These are phyloP conservation scores for Aspergillus sp. DNA, from an alignment of 2,329 filamentous ascomycete genomes.

Conservation along the genomic window DNA sequence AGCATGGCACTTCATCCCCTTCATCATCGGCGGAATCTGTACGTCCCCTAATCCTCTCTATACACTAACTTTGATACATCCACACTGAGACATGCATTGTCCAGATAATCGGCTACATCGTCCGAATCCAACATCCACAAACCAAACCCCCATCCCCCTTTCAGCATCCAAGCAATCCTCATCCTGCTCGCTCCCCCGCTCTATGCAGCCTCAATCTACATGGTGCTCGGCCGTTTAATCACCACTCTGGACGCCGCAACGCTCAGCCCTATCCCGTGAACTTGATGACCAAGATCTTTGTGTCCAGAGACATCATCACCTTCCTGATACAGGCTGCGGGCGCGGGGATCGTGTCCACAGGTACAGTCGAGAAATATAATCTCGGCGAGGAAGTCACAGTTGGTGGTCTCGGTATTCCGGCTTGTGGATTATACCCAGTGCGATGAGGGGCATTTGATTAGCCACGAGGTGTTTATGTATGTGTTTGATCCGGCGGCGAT, in stretches of 20 bases:
- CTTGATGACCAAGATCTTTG: conserved; percentile 26
- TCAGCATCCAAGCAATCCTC: conserved; percentile 35
- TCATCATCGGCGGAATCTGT: neutral
- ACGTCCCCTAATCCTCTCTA: too few relatives aligned
- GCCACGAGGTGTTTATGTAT: too few relatives aligned
- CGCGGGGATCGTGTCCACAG: neutral
- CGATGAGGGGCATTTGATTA: too few relatives aligned
- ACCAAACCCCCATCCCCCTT: conserved; percentile 20
- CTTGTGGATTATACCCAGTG: too few relatives aligned
- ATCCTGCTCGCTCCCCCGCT: conserved; percentile 42
- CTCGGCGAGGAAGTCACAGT: neutral
- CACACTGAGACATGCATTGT: conserved; percentile 33
- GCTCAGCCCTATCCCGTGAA: neutral
- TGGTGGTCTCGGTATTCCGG: neutral
- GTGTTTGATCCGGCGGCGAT: too few relatives aligned
- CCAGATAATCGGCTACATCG: conserved; percentile 40
- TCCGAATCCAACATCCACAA: conserved; percentile 14
- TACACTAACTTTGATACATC: too few relatives aligned
- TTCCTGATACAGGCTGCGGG: conserved; percentile 30
- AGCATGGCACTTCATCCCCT: conserved; percentile 21
- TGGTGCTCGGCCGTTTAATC: conserved; percentile 1
- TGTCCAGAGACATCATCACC: conserved; percentile 32
- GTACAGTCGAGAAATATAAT: neutral
- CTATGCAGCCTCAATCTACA: conserved; percentile 40
- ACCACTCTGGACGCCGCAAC: neutral